Conservation (phyloP, 805 yeast genomes). For the Candida tammaniensis region DNA sequence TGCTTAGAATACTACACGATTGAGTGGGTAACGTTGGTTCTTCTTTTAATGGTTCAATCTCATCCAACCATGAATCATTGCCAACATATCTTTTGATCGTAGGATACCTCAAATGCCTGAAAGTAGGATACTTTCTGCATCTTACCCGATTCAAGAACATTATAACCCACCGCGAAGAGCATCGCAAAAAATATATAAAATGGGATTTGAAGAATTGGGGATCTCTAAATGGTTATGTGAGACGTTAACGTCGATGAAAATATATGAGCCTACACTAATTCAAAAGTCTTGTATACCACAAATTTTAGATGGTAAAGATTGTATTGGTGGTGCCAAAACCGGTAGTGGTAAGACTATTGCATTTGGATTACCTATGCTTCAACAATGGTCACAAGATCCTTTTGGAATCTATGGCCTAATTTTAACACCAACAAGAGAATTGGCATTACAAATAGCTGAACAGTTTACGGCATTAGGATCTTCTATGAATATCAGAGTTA, state of each 20-base stretch:
- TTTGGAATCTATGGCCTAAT: constrained; percentile 87
- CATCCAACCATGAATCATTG: constrained; percentile 14
- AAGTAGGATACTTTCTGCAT: too few relatives aligned
- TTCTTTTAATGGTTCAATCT: constrained; percentile 6
- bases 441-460: constrained; percentile 95
- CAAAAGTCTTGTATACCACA: constrained; percentile 88
- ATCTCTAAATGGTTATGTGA: constrained; percentile 85
- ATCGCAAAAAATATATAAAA: constrained; percentile 8
- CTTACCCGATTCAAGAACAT: too few relatives aligned
- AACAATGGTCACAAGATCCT: constrained; percentile 94
- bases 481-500: constrained; percentile 76
- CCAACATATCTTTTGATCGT: not conserved
- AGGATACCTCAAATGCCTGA: too few relatives aligned
- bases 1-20: not conserved
- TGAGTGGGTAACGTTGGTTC: constrained; percentile 6
- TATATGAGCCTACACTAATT: constrained; percentile 78
- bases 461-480: constrained; percentile 94
- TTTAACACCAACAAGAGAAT: constrained; percentile 88
- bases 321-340: constrained; percentile 97
- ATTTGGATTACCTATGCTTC: constrained; percentile 95
- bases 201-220: constrained; percentile 63
- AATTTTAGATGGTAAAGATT: constrained; percentile 78
- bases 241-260: constrained; percentile 76
- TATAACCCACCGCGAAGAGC: constrained; percentile 3
- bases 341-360: constrained; percentile 98